phyloP scores from a whole-genome alignment of 2,329 filamentous ascomycete genomes.

The Colletotrichum lentis region DNA sequence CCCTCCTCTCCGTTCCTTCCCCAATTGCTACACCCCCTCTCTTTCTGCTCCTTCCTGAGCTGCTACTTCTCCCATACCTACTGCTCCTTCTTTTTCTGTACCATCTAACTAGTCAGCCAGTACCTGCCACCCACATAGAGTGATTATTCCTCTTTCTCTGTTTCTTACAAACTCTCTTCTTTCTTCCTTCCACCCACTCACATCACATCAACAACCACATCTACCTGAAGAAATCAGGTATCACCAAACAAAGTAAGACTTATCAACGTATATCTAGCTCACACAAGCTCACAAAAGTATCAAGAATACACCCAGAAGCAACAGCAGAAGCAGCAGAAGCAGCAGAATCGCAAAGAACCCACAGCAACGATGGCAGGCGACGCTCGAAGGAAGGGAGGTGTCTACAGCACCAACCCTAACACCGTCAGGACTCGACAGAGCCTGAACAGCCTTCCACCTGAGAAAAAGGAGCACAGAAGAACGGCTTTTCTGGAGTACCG shows the following conservation, averaged over 20 bases:
- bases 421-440: conserved; percentile 3
- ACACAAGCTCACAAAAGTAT: background rate
- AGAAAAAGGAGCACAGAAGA: background rate
- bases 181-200: background rate
- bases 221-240: background rate
- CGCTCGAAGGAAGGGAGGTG: conserved; percentile 19
- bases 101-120: too few relatives aligned
- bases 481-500: conserved; percentile 21
- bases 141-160: background rate
- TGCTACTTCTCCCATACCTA: background rate
- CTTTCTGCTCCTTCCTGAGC: background rate
- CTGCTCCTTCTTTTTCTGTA: too few relatives aligned
- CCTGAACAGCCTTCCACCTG: background rate
- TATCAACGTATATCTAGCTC: background rate
- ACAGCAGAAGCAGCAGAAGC: background rate
- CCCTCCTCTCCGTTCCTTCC: too few relatives aligned
- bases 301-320: background rate
- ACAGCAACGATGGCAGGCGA: background rate
- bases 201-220: background rate
- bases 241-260: background rate
- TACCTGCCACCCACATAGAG: background rate
- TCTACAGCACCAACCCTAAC: conserved; percentile 17
- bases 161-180: background rate
- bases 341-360: background rate
- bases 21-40: too few relatives aligned